These are phyloP conservation scores for Euryodendron excelsum DNA, from an alignment of 148 eudicot genomes.

Conservation along the genomic window DNA sequence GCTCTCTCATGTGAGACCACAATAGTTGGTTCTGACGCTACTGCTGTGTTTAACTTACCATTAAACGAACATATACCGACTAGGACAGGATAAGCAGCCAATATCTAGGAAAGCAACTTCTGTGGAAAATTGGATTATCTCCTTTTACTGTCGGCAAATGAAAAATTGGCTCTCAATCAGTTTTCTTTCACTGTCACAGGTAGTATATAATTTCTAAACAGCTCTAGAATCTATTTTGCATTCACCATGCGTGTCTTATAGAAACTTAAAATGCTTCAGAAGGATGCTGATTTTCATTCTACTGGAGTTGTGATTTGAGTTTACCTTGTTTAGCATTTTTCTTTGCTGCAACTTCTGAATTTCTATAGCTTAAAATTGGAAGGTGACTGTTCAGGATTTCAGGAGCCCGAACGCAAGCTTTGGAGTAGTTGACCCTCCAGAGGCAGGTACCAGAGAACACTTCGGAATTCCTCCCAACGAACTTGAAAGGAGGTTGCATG, in stretches of 20 bases:
- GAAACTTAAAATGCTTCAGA: not conserved
- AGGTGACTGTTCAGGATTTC: slow-evolving; percentile 33
- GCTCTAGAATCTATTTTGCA: not conserved
- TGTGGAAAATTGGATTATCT: not conserved
- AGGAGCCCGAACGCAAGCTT: slow-evolving; percentile 27
- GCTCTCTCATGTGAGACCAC: not conserved
- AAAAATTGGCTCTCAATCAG: not conserved
- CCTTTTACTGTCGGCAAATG: not conserved
- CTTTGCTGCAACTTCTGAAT: not conserved
- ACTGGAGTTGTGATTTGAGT: not conserved
- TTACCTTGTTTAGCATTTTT: not conserved
- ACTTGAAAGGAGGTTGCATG: slow-evolving; percentile 66
- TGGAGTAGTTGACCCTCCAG: slow-evolving; percentile 31
- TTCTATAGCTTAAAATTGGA: slow-evolving; percentile 15
- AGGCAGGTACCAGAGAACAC: slow-evolving; percentile 23
- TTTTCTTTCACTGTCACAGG: not conserved
- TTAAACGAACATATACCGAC: too few species aligned
- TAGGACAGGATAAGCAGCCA: not conserved
- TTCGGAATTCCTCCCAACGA: slow-evolving; percentile 57
- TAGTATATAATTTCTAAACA: not conserved
- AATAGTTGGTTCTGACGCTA: not conserved
- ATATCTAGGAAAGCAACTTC: not conserved
- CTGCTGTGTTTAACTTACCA: too few species aligned
- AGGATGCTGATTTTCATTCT: not conserved
- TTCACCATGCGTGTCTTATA: not conserved